phyloP scores from a whole-genome alignment of 768 basidiomycete genomes.

The Phylloporus rhodoxanthus region DNA sequence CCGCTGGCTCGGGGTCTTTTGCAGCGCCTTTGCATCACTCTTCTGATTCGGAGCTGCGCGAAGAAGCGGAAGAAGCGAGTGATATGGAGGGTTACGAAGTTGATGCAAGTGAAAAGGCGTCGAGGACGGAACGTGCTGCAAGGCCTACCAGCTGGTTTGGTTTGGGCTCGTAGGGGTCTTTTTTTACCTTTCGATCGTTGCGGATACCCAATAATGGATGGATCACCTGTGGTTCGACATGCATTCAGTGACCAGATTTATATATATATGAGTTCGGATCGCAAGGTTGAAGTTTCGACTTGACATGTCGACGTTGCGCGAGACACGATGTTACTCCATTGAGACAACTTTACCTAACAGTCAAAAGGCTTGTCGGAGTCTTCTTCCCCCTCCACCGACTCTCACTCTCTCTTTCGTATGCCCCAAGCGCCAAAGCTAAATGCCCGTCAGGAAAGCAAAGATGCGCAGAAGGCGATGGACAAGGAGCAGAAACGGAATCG shows the following conservation, averaged over 20 bases:
- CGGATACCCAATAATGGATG: too few species aligned
- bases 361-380: too few species aligned
- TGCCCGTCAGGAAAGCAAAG: slow-evolving; percentile 28
- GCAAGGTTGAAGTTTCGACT: too few species aligned
- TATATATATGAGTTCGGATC: too few species aligned
- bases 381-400: background rate
- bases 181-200: background rate
- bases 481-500: slow-evolving; percentile 62
- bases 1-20: slow-evolving; percentile 30
- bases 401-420: slow-evolving; percentile 28
- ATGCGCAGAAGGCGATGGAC: slow-evolving; percentile 48
- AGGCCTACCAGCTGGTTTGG: slow-evolving; percentile 33
- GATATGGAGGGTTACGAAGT: slow-evolving; percentile 63
- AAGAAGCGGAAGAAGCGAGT: slow-evolving; percentile 67
- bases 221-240: too few species aligned
- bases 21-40: slow-evolving; percentile 31
- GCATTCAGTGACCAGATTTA: too few species aligned
- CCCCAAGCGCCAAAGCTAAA: slow-evolving; percentile 48
- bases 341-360: background rate
- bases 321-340: background rate
- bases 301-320: too few species aligned
- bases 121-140: slow-evolving; percentile 18
- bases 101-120: slow-evolving; percentile 13
- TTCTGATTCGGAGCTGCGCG: slow-evolving; percentile 44
- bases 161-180: slow-evolving; percentile 21